Base-by-base conservation (phyloP, 306 rosid genomes). In the Sechiopsis laciniata region DNA sequence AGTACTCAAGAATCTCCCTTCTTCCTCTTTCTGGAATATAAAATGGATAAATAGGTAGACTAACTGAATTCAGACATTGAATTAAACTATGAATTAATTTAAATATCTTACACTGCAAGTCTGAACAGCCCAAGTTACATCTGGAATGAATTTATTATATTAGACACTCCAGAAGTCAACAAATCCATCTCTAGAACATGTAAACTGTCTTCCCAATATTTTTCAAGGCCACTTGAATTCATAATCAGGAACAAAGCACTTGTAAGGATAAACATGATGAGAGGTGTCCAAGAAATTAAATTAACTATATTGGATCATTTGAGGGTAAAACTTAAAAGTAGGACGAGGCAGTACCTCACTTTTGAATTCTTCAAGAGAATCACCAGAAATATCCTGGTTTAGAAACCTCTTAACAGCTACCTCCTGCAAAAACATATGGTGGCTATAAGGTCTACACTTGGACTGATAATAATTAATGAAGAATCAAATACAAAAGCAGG, bases 381-480 rank as follows among this genome's bases (percentile, higher is more conserved):
- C 96, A n/a, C 97, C 97, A 46, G 82, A 78, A 74, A 94, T 83
- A 57, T 80, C 94, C 88, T 94, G 98, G 84, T 94, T 86, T 21
- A 94, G 85, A 87, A 94, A 94, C 79, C 82, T 87, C 86, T 94
- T 94, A 24, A 94, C 98, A 69, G 96, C 98, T 82, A 94, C 91
- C 82, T 94, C 98, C 98, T 94, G 76, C 51, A 67, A 58, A 78
- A 73, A 50, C 84, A 77, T 69, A 77, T 62, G 73, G 75, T 21
- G 74, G 69, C 59, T 21, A 69, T 69, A 24, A 63, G 59, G 35
- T 65, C 74, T 73, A 75, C 71, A 75, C 78, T 15, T 53, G 21
- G 52, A 71, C 65, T n/a, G 64, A 78, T 22, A 65, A 54, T 15
- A 79, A 71, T 67, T 22, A 71, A 59, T 16, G 76, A 71, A 59